Evolutionary conservation across 148 eudicot genomes (phyloP).

Genomic region (Spergularia bocconei): DNA sequence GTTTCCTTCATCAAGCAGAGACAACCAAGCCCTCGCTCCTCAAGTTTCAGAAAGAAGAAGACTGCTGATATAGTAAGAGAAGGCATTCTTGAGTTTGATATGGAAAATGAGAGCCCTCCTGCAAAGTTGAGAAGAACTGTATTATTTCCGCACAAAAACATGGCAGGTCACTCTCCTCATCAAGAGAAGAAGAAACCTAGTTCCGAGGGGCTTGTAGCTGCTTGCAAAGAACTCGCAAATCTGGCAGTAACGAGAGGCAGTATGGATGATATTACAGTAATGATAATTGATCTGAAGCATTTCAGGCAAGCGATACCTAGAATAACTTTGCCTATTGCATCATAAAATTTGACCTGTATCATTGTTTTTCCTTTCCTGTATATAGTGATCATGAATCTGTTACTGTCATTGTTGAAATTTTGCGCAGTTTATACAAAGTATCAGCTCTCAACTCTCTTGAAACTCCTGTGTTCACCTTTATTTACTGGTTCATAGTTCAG

Average conservation of each 20-base stretch:
- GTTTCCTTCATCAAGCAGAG: conserved; percentile 40
- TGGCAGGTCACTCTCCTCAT: conserved; percentile 30
- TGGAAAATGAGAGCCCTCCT: conserved; percentile 53
- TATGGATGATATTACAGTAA: conserved; percentile 83
- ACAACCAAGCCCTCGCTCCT: conserved; percentile 32
- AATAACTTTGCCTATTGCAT: background rate
- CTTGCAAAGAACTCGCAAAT: conserved; percentile 77
- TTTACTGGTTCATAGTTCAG: background rate
- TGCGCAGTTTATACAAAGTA: background rate
- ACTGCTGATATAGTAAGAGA: background rate
- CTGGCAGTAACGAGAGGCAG: conserved; percentile 75
- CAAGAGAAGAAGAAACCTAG: conserved; percentile 35
- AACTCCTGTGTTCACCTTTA: background rate
- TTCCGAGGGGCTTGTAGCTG: conserved; percentile 43
- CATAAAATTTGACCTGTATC: conserved; percentile 4
- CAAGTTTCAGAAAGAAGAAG: conserved; percentile 29
- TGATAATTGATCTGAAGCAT: conserved; percentile 70
- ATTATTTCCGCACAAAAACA: conserved; percentile 41
- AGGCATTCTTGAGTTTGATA: conserved; percentile 19
- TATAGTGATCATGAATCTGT: background rate
- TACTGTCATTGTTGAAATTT: background rate
- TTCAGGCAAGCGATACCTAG: conserved; percentile 26
- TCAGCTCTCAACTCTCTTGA: background rate
- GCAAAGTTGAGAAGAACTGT: conserved; percentile 36
- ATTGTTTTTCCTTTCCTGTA: background rate